Evolutionary conservation across 805 yeast species (phyloP), one percentile per base, ranked within the genome.

Genomic region (Debaryomyces hansenii): DNA sequence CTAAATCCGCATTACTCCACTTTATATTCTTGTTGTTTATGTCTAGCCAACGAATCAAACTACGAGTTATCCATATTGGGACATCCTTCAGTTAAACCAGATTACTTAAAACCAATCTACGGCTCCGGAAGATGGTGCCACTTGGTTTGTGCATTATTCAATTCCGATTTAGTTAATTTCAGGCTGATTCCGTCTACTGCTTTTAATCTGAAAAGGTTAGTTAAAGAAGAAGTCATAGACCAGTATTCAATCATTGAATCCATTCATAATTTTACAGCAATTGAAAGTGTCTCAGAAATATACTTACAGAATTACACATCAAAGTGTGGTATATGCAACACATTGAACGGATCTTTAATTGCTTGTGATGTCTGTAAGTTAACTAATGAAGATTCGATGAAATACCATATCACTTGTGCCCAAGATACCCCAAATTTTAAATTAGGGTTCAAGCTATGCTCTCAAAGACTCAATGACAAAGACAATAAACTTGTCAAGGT

Each of bases 71-170:
- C 77, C 2, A 68, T 74, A 16, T 57, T 63, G 16, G 80, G 83
- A 1, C 62, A 64, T 6, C 60, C 64, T 2, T 42, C 53, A 35
- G 74, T 75, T 1, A 64, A 64, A 27, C 83, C 87, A 0, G 91
- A 85, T 54, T 87, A 83, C 27, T 61, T 89, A 54, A 86, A 87
- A 56, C 74, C 89, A n/a, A 82, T 94, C 0, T 53, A 59, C 4
- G 78, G 74, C 45, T 52, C 69, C 0, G 87, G 87, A 1, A 72
- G 75, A 47, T 90, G 97, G 97, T 82, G 83, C 29, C 97, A 90
- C 68, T 67, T 85, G 2, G 50, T 79, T 2, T 90, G 97, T 65
- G 84, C 91, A 0, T 41, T 86, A 0, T 83, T 83, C 58, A 67
- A 70, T 24, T 64, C 77, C 4, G 66, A 69, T n/a, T 59, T 76